Evolutionary conservation across 2,329 filamentous ascomycete species (phyloP).

Genomic region (Penicillium expansum): DNA sequence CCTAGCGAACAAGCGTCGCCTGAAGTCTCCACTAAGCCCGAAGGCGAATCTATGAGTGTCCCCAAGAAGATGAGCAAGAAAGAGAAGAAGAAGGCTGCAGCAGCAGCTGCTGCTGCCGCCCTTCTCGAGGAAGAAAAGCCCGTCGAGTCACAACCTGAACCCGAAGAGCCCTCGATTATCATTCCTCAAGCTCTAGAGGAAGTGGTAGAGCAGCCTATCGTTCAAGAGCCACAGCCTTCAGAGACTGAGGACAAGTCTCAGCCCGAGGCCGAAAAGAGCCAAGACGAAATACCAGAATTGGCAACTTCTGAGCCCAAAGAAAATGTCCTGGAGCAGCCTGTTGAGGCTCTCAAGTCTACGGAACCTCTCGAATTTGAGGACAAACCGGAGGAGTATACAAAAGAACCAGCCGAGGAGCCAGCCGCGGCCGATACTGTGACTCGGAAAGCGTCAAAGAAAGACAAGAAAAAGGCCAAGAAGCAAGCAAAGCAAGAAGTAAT

Average conservation of each 20-base stretch:
- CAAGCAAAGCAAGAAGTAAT: slow-evolving; percentile 16
- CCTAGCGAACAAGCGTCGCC: neutral
- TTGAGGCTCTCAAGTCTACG: neutral
- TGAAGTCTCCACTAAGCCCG: slow-evolving; percentile 4
- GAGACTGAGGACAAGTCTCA: neutral
- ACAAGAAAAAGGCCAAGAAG: slow-evolving; percentile 36
- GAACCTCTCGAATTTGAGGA: neutral
- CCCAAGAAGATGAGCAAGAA: slow-evolving; percentile 30
- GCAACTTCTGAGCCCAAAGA: neutral
- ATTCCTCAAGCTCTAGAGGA: neutral
- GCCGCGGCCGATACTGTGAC: slow-evolving; percentile 12
- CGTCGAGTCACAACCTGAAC: neutral
- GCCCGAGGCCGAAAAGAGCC: neutral
- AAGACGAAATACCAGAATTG: neutral
- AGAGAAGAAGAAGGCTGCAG: slow-evolving; percentile 28
- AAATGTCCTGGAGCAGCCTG: neutral
- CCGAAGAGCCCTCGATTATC: neutral
- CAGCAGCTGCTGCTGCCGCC: slow-evolving; percentile 9
- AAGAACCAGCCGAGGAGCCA: slow-evolving; percentile 14
- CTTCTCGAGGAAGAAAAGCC: slow-evolving; percentile 8
- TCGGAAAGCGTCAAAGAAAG: slow-evolving; percentile 37
- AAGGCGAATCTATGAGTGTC: slow-evolving; percentile 2
- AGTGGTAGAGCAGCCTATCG: neutral
- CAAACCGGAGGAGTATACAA: slow-evolving; percentile 7
- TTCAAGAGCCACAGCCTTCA: neutral